These are phyloP conservation scores for Trichoderma asperelloides DNA, from an alignment of 495 filamentous ascomycete genomes.

Conservation along the genomic window DNA sequence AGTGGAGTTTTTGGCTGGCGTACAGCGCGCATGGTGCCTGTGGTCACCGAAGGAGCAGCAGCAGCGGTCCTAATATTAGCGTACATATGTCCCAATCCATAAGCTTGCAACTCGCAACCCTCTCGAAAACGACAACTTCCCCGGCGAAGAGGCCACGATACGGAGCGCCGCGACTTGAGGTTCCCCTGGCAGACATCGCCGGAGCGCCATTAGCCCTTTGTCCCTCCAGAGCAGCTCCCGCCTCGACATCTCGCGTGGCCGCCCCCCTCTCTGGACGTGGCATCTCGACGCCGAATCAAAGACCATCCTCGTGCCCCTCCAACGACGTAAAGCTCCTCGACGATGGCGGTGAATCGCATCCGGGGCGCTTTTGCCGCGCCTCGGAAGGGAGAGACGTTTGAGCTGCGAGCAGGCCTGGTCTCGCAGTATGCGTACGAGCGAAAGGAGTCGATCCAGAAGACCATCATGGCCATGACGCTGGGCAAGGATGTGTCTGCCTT, in stretches of 20 bases:
- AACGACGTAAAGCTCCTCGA: constrained; percentile 11
- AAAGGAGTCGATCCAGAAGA: constrained; percentile 98
- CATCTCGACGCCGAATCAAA: background rate
- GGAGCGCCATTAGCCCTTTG: background rate
- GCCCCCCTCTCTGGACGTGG: too few relatives aligned
- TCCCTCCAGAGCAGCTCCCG: too few relatives aligned
- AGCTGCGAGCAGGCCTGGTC: constrained; percentile 92
- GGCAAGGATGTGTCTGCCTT: constrained; percentile 97
- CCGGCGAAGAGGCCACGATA: background rate
- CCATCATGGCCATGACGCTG: constrained; percentile 98
- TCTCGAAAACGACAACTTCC: constrained; percentile 8
- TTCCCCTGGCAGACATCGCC: constrained; percentile 8
- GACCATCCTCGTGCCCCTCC: constrained; percentile 2
- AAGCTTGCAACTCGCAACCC: constrained; percentile 12
- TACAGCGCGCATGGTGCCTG: too few relatives aligned
- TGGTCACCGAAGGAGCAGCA: too few relatives aligned
- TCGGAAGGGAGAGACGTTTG: constrained; percentile 95
- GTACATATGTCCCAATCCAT: constrained; percentile 8
- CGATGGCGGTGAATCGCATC: constrained; percentile 93
- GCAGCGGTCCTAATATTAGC: too few relatives aligned
- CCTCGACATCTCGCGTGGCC: too few relatives aligned
- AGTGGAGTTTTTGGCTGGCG: background rate
- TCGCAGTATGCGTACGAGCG: constrained; percentile 99
- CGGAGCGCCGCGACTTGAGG: background rate
- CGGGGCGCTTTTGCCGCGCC: constrained; percentile 84